Conservation (phyloP, 352 stramenopile species). For the Phytophthora pistaciae region DNA sequence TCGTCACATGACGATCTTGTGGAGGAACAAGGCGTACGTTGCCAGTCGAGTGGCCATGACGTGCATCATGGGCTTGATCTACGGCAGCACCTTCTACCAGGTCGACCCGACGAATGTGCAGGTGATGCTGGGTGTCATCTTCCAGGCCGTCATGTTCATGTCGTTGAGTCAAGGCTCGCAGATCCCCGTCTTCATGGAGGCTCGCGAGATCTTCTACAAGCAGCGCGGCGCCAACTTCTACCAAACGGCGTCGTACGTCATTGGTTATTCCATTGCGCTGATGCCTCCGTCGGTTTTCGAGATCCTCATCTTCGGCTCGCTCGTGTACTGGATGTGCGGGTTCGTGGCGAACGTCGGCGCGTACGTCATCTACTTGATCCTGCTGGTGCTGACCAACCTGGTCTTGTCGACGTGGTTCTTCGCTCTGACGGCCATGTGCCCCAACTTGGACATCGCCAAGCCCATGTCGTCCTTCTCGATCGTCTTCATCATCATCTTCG, state of each 20-base stretch:
- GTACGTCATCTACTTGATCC: constrained; percentile 18
- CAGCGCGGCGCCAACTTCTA: constrained; percentile 19
- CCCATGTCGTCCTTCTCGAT: constrained; percentile 20
- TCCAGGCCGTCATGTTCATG: constrained; percentile 23
- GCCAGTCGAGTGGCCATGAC: constrained; percentile 28
- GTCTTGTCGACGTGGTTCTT: constrained; percentile 24
- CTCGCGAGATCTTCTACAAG: constrained; percentile 25
- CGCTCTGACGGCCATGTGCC: constrained; percentile 9
- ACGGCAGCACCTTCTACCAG: constrained; percentile 16
- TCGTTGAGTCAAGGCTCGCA: constrained; percentile 21
- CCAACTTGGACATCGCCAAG: constrained; percentile 20
- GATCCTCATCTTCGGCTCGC: constrained; percentile 65
- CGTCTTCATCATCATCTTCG: constrained; percentile 19
- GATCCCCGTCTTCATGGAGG: constrained; percentile 22
- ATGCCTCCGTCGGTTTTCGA: constrained; percentile 18
- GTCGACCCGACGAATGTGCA: constrained; percentile 19
- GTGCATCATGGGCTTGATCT: constrained; percentile 20
- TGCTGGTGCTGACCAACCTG: constrained; percentile 15
- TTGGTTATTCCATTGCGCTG: constrained; percentile 17
- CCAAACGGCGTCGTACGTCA: constrained; percentile 14
- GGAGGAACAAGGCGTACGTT: constrained; percentile 37
- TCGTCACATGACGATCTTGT: constrained; percentile 62
- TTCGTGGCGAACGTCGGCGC: constrained; percentile 33
- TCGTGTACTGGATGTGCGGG: constrained; percentile 86
- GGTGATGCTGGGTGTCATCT: constrained; percentile 24